These are phyloP conservation scores for Phlyctochytrium arcticum DNA, from an alignment of 192 early-diverging fungal genomes.

Conservation along the genomic window DNA sequence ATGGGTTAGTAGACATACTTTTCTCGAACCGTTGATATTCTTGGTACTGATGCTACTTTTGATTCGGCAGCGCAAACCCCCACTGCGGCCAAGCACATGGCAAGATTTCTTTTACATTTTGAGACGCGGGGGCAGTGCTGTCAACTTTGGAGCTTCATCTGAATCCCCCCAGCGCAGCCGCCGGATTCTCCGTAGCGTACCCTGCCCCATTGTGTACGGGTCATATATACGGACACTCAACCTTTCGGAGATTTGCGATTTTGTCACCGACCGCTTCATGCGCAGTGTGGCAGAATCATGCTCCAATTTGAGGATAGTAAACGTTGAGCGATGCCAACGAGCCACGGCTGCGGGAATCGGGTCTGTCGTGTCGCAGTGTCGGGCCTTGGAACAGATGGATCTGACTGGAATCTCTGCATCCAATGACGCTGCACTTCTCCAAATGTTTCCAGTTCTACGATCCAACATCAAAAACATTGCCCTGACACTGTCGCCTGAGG, in stretches of 20 bases:
- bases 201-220: conserved; percentile 3
- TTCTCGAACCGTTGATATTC: not conserved
- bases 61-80: not conserved
- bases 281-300: not conserved
- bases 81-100: conserved; percentile 7
- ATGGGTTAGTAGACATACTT: not conserved
- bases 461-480: conserved; percentile 4
- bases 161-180: not conserved
- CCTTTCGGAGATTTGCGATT: conserved; percentile 6
- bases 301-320: conserved; percentile 8
- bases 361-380: not conserved
- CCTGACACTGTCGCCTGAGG: not conserved
- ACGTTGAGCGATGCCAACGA: conserved; percentile 7
- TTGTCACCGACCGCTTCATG: not conserved
- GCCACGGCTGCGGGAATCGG: conserved; percentile 5
- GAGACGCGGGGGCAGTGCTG: conserved; percentile 6
- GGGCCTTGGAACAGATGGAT: conserved; percentile 15
- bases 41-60: not conserved
- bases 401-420: conserved; percentile 5
- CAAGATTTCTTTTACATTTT: not conserved
- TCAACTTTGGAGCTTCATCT: not conserved
- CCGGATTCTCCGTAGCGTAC: conserved; percentile 8
- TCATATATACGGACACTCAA: not conserved
- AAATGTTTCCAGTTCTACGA: not conserved
- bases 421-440: not conserved